These are phyloP conservation scores for Linaria vulgaris DNA, from an alignment of 257 asterid species.

Conservation along the genomic window DNA sequence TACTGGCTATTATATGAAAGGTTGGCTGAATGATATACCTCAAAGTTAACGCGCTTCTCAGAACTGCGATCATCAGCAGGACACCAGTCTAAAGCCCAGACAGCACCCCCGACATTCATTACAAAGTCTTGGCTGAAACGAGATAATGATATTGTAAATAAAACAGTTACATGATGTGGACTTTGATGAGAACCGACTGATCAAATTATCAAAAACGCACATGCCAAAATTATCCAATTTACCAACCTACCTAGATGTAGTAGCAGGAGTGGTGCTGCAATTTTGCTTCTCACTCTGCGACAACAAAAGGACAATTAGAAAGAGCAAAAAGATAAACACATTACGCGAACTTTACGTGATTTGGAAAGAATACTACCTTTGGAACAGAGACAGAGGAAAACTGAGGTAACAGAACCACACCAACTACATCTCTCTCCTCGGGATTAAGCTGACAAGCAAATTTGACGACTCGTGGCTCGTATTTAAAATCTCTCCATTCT, in stretches of 20 bases:
- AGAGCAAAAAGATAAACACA: neutral
- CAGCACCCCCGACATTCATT: constrained; percentile 83
- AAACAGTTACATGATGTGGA: too few species aligned
- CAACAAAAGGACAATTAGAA: neutral
- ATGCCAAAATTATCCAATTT: constrained; percentile 20
- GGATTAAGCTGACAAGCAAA: constrained; percentile 58
- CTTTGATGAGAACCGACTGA: neutral
- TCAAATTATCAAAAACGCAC: constrained; percentile 7
- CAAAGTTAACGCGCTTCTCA: constrained; percentile 41
- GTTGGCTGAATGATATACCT: constrained; percentile 46
- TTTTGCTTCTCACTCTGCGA: constrained; percentile 35
- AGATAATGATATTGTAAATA: neutral
- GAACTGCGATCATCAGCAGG: constrained; percentile 53
- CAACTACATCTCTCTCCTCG: constrained; percentile 53
- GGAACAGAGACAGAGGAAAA: constrained; percentile 86
- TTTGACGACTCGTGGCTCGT: constrained; percentile 52
- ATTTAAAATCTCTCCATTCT: constrained; percentile 77
- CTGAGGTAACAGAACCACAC: constrained; percentile 58
- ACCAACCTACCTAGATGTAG: constrained; percentile 41
- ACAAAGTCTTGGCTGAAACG: constrained; percentile 76
- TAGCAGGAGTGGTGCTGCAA: constrained; percentile 21
- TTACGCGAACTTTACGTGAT: neutral
- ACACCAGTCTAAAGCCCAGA: constrained; percentile 98
- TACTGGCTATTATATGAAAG: neutral
- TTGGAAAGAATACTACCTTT: constrained; percentile 51